Evolutionary conservation across 2,329 filamentous ascomycete species (phyloP).

Genomic region (Rachicladosporium sp.): DNA sequence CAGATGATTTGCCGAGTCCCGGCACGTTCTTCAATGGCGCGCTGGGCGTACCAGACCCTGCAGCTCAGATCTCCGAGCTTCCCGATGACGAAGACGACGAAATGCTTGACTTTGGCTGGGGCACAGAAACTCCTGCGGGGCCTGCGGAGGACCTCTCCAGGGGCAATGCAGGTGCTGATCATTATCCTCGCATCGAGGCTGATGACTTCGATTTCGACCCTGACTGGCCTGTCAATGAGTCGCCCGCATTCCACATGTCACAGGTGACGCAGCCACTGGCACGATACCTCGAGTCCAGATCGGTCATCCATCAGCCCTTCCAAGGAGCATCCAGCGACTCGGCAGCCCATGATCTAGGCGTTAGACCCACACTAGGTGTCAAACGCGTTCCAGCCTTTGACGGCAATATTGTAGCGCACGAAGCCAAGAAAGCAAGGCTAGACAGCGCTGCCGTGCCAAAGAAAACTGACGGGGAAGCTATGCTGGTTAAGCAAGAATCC

Average conservation of each 20-base stretch:
- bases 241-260: not conserved
- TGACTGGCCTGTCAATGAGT: not conserved
- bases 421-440: not conserved
- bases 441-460: conserved; percentile 1
- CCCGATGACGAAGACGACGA: conserved; percentile 7
- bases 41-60: conserved; percentile 2
- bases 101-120: conserved; percentile 9
- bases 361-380: not conserved
- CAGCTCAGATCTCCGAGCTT: not conserved
- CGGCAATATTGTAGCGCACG: not conserved
- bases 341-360: not conserved
- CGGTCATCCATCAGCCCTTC: conserved; percentile 3
- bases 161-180: not conserved
- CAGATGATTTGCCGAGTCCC: conserved; percentile 7
- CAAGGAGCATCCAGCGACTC: conserved; percentile 2
- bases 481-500: too few relatives aligned
- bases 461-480: conserved; percentile 1
- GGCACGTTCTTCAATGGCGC: conserved; percentile 1
- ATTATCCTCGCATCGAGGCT: not conserved
- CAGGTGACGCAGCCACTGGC: not conserved
- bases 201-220: not conserved
- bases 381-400: not conserved
- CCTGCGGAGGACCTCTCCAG: not conserved
- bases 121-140: not conserved
- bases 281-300: not conserved